phyloP scores from a whole-genome alignment of 345 rosid species.

The Gossypioides kirkii region DNA sequence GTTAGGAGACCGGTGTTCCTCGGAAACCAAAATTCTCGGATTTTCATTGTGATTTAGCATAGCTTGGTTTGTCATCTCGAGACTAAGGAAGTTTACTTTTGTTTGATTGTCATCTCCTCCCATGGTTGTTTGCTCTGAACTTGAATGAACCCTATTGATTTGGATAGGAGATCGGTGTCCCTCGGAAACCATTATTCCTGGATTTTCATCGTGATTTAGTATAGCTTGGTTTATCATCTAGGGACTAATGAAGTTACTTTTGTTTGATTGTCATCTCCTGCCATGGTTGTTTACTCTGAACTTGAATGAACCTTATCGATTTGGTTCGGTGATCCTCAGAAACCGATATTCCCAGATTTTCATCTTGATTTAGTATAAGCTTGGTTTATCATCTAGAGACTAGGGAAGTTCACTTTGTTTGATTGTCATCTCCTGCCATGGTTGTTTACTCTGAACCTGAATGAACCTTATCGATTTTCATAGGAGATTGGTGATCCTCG shows the following conservation, averaged over 20 bases:
- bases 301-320: not conserved
- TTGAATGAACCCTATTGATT: not conserved
- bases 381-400: conserved; percentile 1
- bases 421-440: not conserved
- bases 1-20: not conserved
- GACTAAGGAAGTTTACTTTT: not conserved
- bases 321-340: not conserved
- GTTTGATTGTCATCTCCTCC: not conserved
- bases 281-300: not conserved
- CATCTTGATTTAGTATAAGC: not conserved
- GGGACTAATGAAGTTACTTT: not conserved
- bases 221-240: not conserved
- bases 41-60: not conserved
- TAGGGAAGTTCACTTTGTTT: conserved; percentile 7
- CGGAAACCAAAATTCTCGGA: not conserved
- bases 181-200: not conserved
- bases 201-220: not conserved
- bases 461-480: not conserved
- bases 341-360: not conserved
- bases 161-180: not conserved
- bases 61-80: not conserved
- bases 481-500: not conserved
- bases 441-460: not conserved
- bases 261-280: not conserved
- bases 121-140: not conserved